phyloP scores from a whole-genome alignment of 495 filamentous ascomycete genomes.

The Cetradonia linearis region DNA sequence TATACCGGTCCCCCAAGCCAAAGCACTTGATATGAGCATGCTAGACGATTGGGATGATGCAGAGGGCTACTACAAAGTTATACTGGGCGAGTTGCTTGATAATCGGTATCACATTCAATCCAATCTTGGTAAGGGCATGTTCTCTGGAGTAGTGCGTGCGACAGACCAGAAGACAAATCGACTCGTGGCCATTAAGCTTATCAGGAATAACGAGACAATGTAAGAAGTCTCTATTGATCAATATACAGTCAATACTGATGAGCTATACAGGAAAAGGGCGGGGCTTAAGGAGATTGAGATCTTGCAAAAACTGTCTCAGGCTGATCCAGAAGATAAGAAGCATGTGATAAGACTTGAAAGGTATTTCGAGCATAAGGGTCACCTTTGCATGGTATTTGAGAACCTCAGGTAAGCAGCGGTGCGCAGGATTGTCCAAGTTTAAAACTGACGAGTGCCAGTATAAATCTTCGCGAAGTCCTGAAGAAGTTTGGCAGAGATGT shows the following conservation, averaged over 20 bases:
- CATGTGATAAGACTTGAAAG: constrained; percentile 82
- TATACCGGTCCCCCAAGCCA: constrained; percentile 44
- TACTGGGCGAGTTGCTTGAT: constrained; percentile 79
- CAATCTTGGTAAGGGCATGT: constrained; percentile 89
- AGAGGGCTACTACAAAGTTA: constrained; percentile 90
- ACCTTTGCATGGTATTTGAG: constrained; percentile 95
- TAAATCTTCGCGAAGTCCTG: constrained; percentile 89
- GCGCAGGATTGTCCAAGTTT: background rate
- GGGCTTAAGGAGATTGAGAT: constrained; percentile 93
- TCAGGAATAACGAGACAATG: constrained; percentile 88
- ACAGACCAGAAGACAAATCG: constrained; percentile 61
- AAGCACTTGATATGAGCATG: constrained; percentile 67
- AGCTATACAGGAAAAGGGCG: constrained; percentile 53
- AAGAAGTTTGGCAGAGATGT: constrained; percentile 94
- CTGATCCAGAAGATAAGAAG: constrained; percentile 84
- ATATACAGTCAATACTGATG: constrained; percentile 21
- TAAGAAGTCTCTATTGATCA: constrained; percentile 25
- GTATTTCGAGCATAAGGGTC: constrained; percentile 85
- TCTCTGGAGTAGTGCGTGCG: constrained; percentile 91
- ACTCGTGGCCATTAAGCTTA: constrained; percentile 84
- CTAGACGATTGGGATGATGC: constrained; percentile 89
- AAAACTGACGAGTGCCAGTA: constrained; percentile 35
- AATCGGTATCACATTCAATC: constrained; percentile 78
- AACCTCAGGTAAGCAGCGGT: constrained; percentile 48
- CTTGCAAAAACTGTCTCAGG: constrained; percentile 66